Percentiles rank a stretch among this genome's conserved stretches.
Evolutionary conservation across 371 early-diverging fungal genomes (phyloP).

Genomic region (Mucor irregularis): DNA sequence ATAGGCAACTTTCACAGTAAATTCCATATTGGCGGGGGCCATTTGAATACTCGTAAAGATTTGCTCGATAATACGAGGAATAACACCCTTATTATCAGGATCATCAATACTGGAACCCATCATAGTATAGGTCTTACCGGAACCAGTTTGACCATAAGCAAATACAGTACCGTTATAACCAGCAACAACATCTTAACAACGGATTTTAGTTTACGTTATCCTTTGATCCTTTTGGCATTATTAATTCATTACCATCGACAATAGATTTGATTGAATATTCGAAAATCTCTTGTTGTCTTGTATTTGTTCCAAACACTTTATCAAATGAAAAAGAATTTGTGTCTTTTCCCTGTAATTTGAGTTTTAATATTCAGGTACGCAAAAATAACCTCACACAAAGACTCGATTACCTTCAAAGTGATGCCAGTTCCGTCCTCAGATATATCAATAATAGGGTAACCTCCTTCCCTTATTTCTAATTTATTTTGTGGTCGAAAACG

Average conservation of each 20-base stretch:
- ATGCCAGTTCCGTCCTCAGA: slow-evolving; percentile 82
- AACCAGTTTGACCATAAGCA: slow-evolving; percentile 98
- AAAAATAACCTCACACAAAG: slow-evolving; percentile 21
- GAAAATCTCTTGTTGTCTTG: slow-evolving; percentile 83
- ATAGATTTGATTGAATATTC: slow-evolving; percentile 88
- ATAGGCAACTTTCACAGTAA: slow-evolving; percentile 93
- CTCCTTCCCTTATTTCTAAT: slow-evolving; percentile 87
- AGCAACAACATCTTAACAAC: slow-evolving; percentile 64
- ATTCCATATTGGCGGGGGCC: slow-evolving; percentile 86
- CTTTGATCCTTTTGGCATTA: slow-evolving; percentile 52
- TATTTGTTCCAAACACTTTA: slow-evolving; percentile 80
- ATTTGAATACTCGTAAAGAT: slow-evolving; percentile 86
- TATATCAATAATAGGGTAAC: slow-evolving; percentile 80
- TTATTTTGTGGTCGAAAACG: slow-evolving; percentile 96
- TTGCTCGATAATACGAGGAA: slow-evolving; percentile 90
- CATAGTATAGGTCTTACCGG: slow-evolving; percentile 99
- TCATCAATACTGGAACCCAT: slow-evolving; percentile 95
- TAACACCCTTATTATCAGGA: slow-evolving; percentile 86
- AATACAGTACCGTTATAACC: slow-evolving; percentile 98
- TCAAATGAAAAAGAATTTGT: slow-evolving; percentile 88
- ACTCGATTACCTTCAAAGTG: slow-evolving; percentile 68
- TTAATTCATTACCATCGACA: slow-evolving; percentile 79
- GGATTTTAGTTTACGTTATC: not conserved
- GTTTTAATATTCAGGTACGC: slow-evolving; percentile 82
- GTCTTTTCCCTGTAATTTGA: slow-evolving; percentile 78